Conservation (phyloP, 768 basidiomycete species). For the Mycena latifolia region DNA sequence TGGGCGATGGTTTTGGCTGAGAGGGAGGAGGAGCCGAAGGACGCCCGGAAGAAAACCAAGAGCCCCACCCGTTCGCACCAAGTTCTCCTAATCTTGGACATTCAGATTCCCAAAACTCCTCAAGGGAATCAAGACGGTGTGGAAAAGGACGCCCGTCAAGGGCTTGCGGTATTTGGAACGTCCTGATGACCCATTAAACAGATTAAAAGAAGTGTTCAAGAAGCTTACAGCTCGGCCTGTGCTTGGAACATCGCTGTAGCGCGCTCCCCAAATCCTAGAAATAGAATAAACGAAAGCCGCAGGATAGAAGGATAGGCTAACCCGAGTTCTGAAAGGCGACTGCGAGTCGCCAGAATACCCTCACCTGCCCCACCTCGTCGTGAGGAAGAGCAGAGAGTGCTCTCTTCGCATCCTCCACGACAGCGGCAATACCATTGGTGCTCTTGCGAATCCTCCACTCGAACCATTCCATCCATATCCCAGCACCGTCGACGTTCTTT, state of each 20-base stretch:
- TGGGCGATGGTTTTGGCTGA: slow-evolving; percentile 22
- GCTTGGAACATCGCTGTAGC: slow-evolving; percentile 86
- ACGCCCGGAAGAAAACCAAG: slow-evolving; percentile 63
- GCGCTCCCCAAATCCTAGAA: slow-evolving; percentile 77
- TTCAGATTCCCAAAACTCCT: slow-evolving; percentile 91
- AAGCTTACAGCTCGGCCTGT: slow-evolving; percentile 81
- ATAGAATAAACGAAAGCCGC: slow-evolving; percentile 23
- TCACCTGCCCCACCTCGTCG: slow-evolving; percentile 66
- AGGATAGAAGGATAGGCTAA: slow-evolving; percentile 41
- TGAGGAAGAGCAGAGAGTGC: slow-evolving; percentile 59
- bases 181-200: slow-evolving; percentile 51
- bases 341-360: slow-evolving; percentile 80
- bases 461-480: slow-evolving; percentile 85
- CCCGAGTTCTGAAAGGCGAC: slow-evolving; percentile 76
- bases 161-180: slow-evolving; percentile 66
- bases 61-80: slow-evolving; percentile 75
- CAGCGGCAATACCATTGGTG: slow-evolving; percentile 60
- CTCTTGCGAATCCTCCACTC: slow-evolving; percentile 75
- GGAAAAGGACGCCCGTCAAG: slow-evolving; percentile 59
- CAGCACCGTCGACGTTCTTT: slow-evolving; percentile 57
- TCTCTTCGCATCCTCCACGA: slow-evolving; percentile 65
- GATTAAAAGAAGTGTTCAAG: slow-evolving; percentile 1
- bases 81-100: slow-evolving; percentile 79
- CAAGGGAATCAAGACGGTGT: slow-evolving; percentile 67
- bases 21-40: slow-evolving; percentile 25